phyloP scores from a whole-genome alignment of 331 rosid genomes.

The Phaseolus coccineus region DNA sequence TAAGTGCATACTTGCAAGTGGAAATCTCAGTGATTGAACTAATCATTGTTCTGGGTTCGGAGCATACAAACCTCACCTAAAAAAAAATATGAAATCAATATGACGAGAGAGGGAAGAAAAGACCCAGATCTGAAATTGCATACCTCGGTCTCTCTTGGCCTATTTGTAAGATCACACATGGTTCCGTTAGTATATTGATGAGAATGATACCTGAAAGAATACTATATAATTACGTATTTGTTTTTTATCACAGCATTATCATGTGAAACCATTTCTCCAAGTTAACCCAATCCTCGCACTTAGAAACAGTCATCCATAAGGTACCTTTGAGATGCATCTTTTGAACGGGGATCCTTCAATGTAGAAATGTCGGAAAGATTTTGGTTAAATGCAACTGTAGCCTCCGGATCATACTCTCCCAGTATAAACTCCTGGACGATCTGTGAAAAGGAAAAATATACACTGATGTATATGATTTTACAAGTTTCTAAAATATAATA shows the following conservation, averaged over 20 bases:
- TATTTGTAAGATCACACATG: constrained; percentile 85
- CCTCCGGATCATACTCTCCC: constrained; percentile 86
- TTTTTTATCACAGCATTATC: constrained; percentile 12
- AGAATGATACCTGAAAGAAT: constrained; percentile 79
- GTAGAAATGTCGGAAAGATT: constrained; percentile 90
- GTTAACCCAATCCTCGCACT: constrained; percentile 10
- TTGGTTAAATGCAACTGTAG: constrained; percentile 77
- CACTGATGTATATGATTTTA: constrained; percentile 29
- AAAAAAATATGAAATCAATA: constrained; percentile 32
- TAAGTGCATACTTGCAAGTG: constrained; percentile 97
- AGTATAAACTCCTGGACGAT: constrained; percentile 81
- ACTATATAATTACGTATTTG: constrained; percentile 27
- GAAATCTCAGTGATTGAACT: constrained; percentile 93
- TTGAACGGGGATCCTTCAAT: constrained; percentile 91
- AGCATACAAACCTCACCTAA: constrained; percentile 96
- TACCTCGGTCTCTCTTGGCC: constrained; percentile 95
- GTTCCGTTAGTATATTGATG: constrained; percentile 96
- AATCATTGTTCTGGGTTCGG: constrained; percentile 82
- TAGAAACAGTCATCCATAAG: constrained; percentile 24
- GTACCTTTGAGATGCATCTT: constrained; percentile 95
- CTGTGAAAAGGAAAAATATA: constrained; percentile 54
- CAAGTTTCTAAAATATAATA: constrained; percentile 28
- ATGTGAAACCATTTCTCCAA: constrained; percentile 31
- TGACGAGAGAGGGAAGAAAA: constrained; percentile 30
- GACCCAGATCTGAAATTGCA: constrained; percentile 26